A percentile compares a stretch with the other conserved stretches of the same genome.
Conservation (phyloP, 768 basidiomycete species). For the Mycena crocata region DNA sequence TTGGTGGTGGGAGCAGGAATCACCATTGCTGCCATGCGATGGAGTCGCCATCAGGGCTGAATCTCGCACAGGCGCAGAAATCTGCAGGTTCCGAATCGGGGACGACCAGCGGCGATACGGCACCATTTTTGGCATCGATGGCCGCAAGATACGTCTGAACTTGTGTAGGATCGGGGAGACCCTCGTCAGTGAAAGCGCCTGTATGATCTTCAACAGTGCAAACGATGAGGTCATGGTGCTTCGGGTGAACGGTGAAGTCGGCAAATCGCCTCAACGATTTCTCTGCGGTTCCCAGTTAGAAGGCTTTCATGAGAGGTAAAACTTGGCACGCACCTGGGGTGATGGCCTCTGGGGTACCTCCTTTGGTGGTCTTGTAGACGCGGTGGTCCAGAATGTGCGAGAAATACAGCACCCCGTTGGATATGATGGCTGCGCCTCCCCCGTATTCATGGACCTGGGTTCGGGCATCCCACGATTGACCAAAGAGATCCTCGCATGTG, state of each 20-base stretch:
- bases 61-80: slow-evolving; percentile 14
- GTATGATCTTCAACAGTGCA: slow-evolving; percentile 10
- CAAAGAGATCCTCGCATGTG: slow-evolving; percentile 2
- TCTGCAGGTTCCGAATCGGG: slow-evolving; percentile 8
- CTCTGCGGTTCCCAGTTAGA: not conserved
- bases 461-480: slow-evolving; percentile 8
- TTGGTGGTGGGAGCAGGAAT: not conserved
- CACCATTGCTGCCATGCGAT: slow-evolving; percentile 13
- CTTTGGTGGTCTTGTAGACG: slow-evolving; percentile 9
- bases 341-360: not conserved
- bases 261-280: not conserved
- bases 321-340: not conserved
- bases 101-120: not conserved
- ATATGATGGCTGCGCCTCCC: not conserved
- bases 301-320: not conserved
- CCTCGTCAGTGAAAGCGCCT: too few species aligned
- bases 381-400: slow-evolving; percentile 1
- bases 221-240: slow-evolving; percentile 12
- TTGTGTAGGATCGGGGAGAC: slow-evolving; percentile 7
- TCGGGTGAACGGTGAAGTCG: slow-evolving; percentile 11
- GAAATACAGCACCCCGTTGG: slow-evolving; percentile 10
- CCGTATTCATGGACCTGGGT: slow-evolving; percentile 17
- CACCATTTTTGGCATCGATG: not conserved
- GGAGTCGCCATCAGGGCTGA: slow-evolving; percentile 3
- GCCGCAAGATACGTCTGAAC: not conserved